Base-by-base conservation (phyloP, 1,284 basidiomycete species). In the Pisolithus thermaeus region DNA sequence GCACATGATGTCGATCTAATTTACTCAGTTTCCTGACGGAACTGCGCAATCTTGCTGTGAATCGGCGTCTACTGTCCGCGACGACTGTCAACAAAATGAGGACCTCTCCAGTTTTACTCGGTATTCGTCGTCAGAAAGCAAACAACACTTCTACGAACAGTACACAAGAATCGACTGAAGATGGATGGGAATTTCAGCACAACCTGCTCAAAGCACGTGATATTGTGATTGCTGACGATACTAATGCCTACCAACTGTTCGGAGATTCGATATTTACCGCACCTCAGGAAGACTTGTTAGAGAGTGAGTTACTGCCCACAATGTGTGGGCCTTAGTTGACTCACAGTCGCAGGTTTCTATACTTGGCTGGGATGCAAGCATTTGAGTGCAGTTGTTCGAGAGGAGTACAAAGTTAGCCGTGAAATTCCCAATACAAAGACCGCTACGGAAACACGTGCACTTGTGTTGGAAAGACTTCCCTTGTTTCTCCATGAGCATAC, bases 401-500 rank as follows among this genome's bases (percentile, higher is more conserved):
- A 94, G 60, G 83, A 90, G 43, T 88, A 90, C 59, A 78, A 82
- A 48, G 77, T 80, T 0, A 73, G 76, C 3, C 69, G 63, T 7
- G 84, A 89, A 62, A 67, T 83, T 32, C 67, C 66, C 47, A 67
- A 73, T 38, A 72, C 76, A 0, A 78, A 73, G 55, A 66, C 69
- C 30, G 78, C 83, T 0, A 60, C 62, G 1, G 79, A 83, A 11
- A 76, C 76, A 8, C 79, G 81, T 7, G 59, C 72, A 2, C 74
- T 92, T 32, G 82, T 96, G 1, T 70, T 96, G n/a, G 90, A 98
- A 69, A 78, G 96, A 25, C 74, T 97, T 12, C 92, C 93, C 0
- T 74, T 99, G 32, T 98, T 98, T 73, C 74, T 98, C 7, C 89
- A 97, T 50, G 94, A 97, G 61, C 87, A 92, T 53, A 84, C 82